Conservation (phyloP, 176 grass and related monocot species). For the Chloris gayana region DNA sequence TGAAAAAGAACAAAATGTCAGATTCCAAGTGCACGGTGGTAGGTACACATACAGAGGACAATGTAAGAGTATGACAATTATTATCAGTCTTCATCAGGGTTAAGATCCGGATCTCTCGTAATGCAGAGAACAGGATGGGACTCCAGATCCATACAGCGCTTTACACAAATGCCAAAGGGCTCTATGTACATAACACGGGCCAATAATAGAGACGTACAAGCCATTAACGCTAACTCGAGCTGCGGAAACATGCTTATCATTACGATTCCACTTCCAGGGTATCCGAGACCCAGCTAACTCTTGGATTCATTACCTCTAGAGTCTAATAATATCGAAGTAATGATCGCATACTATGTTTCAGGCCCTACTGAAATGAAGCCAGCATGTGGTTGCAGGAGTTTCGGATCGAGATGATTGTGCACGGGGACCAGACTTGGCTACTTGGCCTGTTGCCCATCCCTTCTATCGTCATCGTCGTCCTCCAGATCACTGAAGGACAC, state of each 20-base stretch:
- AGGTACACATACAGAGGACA: not conserved
- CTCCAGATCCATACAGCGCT: conserved; percentile 14
- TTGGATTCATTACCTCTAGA: conserved; percentile 31
- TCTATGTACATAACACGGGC: conserved; percentile 42
- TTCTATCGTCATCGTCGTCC: conserved; percentile 36
- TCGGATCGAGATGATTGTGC: conserved; percentile 21
- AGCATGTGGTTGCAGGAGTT: conserved; percentile 27
- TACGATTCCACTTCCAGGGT: conserved; percentile 19
- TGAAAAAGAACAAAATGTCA: not conserved
- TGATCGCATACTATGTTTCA: conserved; percentile 19
- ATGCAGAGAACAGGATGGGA: not conserved
- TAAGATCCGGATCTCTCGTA: conserved; percentile 14
- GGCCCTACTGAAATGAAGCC: conserved; percentile 52
- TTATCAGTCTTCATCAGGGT: not conserved
- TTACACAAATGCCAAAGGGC: conserved; percentile 22
- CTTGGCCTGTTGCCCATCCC: not conserved
- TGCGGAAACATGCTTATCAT: conserved; percentile 24
- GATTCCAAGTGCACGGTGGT: not conserved
- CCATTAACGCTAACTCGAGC: conserved; percentile 38
- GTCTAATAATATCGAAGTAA: conserved; percentile 40
- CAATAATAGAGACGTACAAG: conserved; percentile 37
- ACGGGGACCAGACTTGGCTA: not conserved
- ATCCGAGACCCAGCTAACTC: conserved; percentile 37
- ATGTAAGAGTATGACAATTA: not conserved
- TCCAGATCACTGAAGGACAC: conserved; percentile 81